A percentile compares a stretch with the other conserved stretches of the same genome.
Evolutionary conservation across 116 monocot genomes (phyloP).

Genomic region (Cymodocea nodosa): DNA sequence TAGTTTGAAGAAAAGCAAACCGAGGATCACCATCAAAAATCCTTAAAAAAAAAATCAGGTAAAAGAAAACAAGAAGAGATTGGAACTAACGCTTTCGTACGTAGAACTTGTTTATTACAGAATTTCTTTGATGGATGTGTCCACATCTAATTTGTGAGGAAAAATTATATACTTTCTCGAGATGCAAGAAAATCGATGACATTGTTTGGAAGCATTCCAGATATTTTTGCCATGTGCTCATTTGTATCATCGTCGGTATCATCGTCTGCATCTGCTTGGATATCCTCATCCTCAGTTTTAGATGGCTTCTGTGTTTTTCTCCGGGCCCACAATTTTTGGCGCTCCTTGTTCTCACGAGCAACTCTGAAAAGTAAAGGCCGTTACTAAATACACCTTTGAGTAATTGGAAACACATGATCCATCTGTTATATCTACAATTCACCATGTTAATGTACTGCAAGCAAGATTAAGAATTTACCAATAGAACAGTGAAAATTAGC

Average conservation of each 20-base stretch:
- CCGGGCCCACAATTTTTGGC: constrained; percentile 58
- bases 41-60: no score
- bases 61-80: no score
- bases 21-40: no score
- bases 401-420: neutral
- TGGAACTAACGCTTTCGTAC: no score
- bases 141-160: neutral
- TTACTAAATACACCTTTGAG: neutral
- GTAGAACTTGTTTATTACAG: no score
- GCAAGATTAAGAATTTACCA: no score
- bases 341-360: constrained; percentile 55
- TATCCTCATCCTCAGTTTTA: constrained; percentile 16
- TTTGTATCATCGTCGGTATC: constrained; percentile 20
- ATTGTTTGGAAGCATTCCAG: constrained; percentile 75
- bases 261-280: constrained; percentile 3
- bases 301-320: constrained; percentile 22
- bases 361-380: constrained; percentile 23
- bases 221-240: constrained; percentile 18
- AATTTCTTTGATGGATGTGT: no score
- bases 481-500: no score
- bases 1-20: neutral
- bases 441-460: neutral
- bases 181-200: constrained; percentile 54
- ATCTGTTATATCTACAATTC: neutral
- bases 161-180: constrained; percentile 64